These are phyloP conservation scores for Puccinia novopanici DNA, from an alignment of 1,284 basidiomycete species.

Conservation along the genomic window DNA sequence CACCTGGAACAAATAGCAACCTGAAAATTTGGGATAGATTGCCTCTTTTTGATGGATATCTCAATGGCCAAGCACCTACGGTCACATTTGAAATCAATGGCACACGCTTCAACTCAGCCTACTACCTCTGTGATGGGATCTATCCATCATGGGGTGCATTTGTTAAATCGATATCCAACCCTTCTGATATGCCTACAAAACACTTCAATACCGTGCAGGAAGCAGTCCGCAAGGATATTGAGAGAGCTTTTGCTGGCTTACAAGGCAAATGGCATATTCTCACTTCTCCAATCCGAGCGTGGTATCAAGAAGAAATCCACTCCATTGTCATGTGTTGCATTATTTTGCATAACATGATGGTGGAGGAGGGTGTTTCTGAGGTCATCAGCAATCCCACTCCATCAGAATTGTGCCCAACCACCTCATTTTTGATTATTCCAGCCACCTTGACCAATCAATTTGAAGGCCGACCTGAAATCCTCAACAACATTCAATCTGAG, in stretches of 20 bases:
- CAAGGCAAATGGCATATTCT: no score
- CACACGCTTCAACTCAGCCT: no score
- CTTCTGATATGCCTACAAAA: constrained; percentile 6
- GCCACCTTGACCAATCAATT: not conserved
- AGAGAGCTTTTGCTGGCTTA: no score
- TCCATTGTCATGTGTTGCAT: no score
- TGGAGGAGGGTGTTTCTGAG: constrained; percentile 8
- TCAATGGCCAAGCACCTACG: no score
- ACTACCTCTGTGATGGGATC: constrained; percentile 23
- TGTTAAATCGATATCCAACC: not conserved
- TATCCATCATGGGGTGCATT: constrained; percentile 14
- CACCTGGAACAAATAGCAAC: constrained; percentile 25
- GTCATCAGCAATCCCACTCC: no score
- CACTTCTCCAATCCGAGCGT: no score
- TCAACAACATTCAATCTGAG: not conserved
- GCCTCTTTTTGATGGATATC: constrained; percentile 1
- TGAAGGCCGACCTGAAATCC: not conserved
- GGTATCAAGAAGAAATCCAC: no score
- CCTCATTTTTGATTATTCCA: not conserved
- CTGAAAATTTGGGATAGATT: constrained; percentile 4
- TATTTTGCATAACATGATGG: no score
- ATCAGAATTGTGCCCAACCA: not conserved
- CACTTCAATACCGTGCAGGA: constrained; percentile 10
- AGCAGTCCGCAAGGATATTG: not conserved
- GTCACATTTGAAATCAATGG: no score